A percentile compares a stretch with the other conserved stretches of the same genome.
These are phyloP conservation scores for Lactarius sp. DNA, from an alignment of 768 basidiomycete species.

Conservation along the genomic window DNA sequence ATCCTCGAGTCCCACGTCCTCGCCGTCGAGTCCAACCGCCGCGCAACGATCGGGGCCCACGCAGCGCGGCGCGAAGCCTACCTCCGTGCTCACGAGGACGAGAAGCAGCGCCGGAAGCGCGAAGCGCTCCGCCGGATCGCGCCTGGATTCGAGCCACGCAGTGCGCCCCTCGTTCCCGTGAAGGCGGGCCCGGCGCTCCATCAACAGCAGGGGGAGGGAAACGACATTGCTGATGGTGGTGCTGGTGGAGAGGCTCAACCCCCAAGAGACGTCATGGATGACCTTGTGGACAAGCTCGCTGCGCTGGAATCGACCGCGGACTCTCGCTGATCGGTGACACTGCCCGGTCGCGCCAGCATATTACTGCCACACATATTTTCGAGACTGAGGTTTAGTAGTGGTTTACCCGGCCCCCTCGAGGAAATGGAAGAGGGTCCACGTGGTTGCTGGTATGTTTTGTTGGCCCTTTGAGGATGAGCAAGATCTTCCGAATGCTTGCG, in stretches of 20 bases:
- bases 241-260: neutral
- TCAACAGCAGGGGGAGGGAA: neutral
- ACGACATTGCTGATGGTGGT: too few species aligned
- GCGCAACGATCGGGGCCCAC: slow-evolving; percentile 60
- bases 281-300: slow-evolving; percentile 22
- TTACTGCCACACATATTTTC: too few species aligned
- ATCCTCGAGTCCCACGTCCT: slow-evolving; percentile 85
- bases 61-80: slow-evolving; percentile 65
- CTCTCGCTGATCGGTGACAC: neutral
- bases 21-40: slow-evolving; percentile 67
- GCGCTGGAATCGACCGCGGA: slow-evolving; percentile 12
- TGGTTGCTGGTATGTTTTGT: too few species aligned
- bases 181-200: neutral
- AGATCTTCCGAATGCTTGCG: too few species aligned
- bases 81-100: slow-evolving; percentile 67
- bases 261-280: slow-evolving; percentile 24
- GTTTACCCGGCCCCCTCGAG: too few species aligned
- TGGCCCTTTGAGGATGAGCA: too few species aligned
- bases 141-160: slow-evolving; percentile 62
- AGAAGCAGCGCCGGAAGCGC: slow-evolving; percentile 56
- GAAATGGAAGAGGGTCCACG: too few species aligned
- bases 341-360: neutral
- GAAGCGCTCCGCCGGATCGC: slow-evolving; percentile 75
- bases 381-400: too few species aligned
- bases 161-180: slow-evolving; percentile 19